Conservation (phyloP, 306 rosid genomes). For the Dryas drummondii region DNA sequence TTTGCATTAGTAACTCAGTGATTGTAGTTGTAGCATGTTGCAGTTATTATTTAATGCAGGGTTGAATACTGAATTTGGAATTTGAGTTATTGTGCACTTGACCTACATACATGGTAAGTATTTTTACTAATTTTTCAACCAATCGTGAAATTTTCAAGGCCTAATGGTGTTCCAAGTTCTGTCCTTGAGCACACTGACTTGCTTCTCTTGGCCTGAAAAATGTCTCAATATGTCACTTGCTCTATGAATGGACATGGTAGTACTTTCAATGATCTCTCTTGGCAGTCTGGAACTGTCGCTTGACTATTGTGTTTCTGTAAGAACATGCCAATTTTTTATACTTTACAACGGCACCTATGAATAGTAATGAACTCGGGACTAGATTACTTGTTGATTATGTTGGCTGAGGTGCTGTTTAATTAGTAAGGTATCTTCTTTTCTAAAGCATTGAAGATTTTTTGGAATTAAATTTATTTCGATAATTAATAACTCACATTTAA, state of each 20-base stretch:
- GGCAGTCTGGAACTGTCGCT: background rate
- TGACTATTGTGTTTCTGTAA: background rate
- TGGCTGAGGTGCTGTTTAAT: background rate
- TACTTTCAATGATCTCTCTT: background rate
- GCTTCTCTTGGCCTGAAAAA: background rate
- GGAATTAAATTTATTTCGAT: background rate
- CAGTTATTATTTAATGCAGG: background rate
- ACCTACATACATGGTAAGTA: background rate
- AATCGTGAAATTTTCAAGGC: background rate
- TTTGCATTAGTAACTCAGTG: background rate
- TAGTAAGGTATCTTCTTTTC: background rate
- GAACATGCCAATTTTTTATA: too few relatives aligned
- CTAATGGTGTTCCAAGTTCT: background rate
- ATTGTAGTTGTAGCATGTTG: background rate
- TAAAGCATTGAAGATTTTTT: background rate
- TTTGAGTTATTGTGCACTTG: background rate
- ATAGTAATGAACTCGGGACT: too few relatives aligned
- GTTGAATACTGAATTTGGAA: background rate
- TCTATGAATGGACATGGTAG: background rate
- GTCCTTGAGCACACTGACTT: background rate
- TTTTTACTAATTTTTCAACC: background rate
- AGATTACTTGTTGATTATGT: too few relatives aligned
- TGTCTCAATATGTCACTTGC: background rate
- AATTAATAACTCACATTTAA: background rate
- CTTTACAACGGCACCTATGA: too few relatives aligned